These are phyloP conservation scores for Powellomyces hirtus DNA, from an alignment of 192 early-diverging fungal species.

Conservation along the genomic window DNA sequence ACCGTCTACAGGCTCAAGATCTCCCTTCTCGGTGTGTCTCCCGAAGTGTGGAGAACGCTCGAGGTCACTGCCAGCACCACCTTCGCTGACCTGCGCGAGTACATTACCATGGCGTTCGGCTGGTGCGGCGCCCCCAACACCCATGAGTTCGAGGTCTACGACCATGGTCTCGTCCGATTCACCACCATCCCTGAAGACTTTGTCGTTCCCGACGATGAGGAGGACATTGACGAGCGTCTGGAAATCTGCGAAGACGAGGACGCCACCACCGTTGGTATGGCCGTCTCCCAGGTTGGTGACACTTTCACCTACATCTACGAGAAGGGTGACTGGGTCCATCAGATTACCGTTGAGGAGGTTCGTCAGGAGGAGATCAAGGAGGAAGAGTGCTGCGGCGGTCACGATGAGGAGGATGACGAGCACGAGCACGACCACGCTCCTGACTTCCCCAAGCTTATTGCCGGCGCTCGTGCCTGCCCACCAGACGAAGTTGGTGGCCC, in stretches of 20 bases:
- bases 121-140: slow-evolving; percentile 16
- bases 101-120: slow-evolving; percentile 25
- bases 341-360: slow-evolving; percentile 15
- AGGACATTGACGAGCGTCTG: slow-evolving; percentile 7
- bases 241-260: slow-evolving; percentile 27
- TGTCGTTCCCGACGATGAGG: slow-evolving; percentile 13
- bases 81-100: slow-evolving; percentile 17
- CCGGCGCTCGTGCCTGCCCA: slow-evolving; percentile 22
- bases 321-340: slow-evolving; percentile 27
- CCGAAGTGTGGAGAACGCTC: slow-evolving; percentile 6
- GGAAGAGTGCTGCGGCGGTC: slow-evolving; percentile 8
- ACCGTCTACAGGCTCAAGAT: slow-evolving; percentile 18
- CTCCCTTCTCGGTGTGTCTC: slow-evolving; percentile 7
- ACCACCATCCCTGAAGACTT: slow-evolving; percentile 28
- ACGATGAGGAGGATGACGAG: slow-evolving; percentile 8
- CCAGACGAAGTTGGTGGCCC: slow-evolving; percentile 24
- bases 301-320: slow-evolving; percentile 25
- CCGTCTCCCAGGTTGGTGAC: slow-evolving; percentile 5
- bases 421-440: slow-evolving; percentile 11
- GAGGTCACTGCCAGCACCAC: slow-evolving; percentile 12
- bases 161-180: slow-evolving; percentile 26
- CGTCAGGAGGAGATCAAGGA: slow-evolving; percentile 1
- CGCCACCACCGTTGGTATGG: slow-evolving; percentile 1
- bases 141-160: slow-evolving; percentile 23
- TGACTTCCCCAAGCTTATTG: slow-evolving; percentile 18